Evolutionary conservation across 208 protist genomes (phyloP), one percentile per base, ranked within the genome.

Genomic region (Jaenimonas drosophilae): DNA sequence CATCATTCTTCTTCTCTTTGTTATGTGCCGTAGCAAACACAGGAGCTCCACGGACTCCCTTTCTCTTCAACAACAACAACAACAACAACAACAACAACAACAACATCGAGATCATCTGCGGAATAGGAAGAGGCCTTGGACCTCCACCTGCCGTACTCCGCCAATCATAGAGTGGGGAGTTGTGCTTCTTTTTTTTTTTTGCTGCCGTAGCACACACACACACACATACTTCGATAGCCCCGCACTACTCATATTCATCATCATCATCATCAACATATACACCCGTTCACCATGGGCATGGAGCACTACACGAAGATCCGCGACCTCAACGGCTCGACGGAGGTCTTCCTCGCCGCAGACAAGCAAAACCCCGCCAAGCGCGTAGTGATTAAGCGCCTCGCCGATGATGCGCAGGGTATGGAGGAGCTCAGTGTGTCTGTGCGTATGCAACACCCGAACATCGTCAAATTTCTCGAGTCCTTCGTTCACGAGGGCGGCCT

Each of bases 341-440:
- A 69, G 11, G 79, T 76, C 25, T 85, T 71, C 31, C 61, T 90
- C 7, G 80, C 76, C 4, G 41, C 53, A 6, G 80, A 88, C 50
- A 70, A 69, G 21, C 77, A 85, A 36, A 59, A 81, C 32, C 64
- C 64, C 3, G 34, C 41, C 14, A 61, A 70, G 27, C 49, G 70
- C 6, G 73, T 88, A 5, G 85, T 93, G 16, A 84, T 93, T 34
- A 93, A 93, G 61, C 76, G 72, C 0, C 55, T 93, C 4, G 64
- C 63, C 14, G 59, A 75, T 17, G 81, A 73, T 27, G 60, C 53
- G 0, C 54, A 77, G 33, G 74, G 76, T 7, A 81, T 85, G 63
- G 76, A 83, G 60, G 83, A 91, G 53, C 49, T 91, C 1, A 86
- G 73, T 53, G 76, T 79, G 1, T 72, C 73, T 21, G 42, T 91